phyloP scores from a whole-genome alignment of 2,329 filamentous ascomycete species.

The Aureobasidium sp. region DNA sequence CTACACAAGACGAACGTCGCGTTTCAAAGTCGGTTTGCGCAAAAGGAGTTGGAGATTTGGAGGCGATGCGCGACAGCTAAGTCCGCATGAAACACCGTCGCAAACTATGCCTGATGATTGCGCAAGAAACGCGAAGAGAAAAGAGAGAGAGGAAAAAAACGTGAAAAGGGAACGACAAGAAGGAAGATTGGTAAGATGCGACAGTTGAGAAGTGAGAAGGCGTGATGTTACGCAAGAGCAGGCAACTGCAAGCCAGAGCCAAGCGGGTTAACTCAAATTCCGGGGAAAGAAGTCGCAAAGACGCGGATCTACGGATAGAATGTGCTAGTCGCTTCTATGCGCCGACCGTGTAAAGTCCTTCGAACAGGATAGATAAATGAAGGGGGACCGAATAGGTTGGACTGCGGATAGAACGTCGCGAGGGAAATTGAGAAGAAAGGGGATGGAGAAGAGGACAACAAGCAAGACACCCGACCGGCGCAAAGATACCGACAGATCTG shows the following conservation, averaged over 20 bases:
- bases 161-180: constrained; percentile 8
- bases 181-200: not conserved
- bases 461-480: not conserved
- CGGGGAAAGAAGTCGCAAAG: constrained; percentile 2
- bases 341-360: not conserved
- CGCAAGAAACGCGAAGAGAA: not conserved
- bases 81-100: constrained; percentile 6
- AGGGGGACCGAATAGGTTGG: not conserved
- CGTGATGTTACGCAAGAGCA: constrained; percentile 13
- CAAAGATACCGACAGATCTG: not conserved
- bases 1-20: not conserved
- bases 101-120: not conserved
- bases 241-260: not conserved
- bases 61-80: constrained; percentile 13
- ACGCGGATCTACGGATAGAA: not conserved
- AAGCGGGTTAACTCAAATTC: not conserved
- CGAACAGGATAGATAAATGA: not conserved
- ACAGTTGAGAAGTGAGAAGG: constrained; percentile 4
- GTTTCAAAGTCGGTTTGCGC: constrained; percentile 5
- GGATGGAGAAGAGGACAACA: constrained; percentile 4
- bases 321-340: not conserved
- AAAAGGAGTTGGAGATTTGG: not conserved
- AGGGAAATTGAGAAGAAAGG: not conserved
- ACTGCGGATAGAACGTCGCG: not conserved
- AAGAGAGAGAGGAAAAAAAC: not conserved